These are phyloP conservation scores for Hypoxylon lenormandii DNA, from an alignment of 495 filamentous ascomycete genomes.

Conservation along the genomic window DNA sequence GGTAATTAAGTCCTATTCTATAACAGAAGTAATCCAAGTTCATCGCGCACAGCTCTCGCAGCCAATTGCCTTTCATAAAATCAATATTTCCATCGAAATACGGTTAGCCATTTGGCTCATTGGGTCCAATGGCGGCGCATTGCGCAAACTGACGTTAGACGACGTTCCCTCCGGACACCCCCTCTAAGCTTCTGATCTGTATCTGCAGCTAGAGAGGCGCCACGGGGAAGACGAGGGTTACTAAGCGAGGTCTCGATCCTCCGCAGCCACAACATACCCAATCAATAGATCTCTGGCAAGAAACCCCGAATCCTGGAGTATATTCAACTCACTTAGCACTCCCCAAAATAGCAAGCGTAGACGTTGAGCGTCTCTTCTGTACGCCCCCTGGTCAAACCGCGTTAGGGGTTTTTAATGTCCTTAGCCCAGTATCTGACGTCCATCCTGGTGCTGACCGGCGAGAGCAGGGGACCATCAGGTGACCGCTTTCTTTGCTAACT, in stretches of 20 bases:
- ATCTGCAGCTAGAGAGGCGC: conserved; percentile 37
- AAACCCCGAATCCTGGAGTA: conserved; percentile 16
- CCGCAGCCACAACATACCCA: conserved; percentile 30
- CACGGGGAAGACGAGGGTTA: conserved; percentile 32
- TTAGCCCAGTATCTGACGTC: conserved; percentile 19
- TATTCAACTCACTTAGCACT: conserved; percentile 22
- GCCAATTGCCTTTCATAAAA: conserved; percentile 26
- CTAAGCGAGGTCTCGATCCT: conserved; percentile 37
- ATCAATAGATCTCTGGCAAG: conserved; percentile 16
- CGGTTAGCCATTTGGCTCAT: conserved; percentile 34
- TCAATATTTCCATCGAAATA: conserved; percentile 16
- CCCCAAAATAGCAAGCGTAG: conserved; percentile 41
- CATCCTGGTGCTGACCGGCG: conserved; percentile 24
- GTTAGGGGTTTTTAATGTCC: conserved; percentile 7
- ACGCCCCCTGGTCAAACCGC: conserved; percentile 7
- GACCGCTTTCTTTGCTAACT: conserved; percentile 11
- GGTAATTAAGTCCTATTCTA: conserved; percentile 19
- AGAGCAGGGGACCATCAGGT: background rate
- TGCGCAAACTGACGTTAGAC: conserved; percentile 34
- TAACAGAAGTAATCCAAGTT: conserved; percentile 17
- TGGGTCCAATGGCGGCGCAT: conserved; percentile 23
- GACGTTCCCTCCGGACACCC: conserved; percentile 28
- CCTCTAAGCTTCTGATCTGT: conserved; percentile 17
- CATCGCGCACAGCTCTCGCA: conserved; percentile 14
- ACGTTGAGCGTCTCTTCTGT: conserved; percentile 3